These are phyloP conservation scores for Verticillium longisporum DNA, from an alignment of 2,329 filamentous ascomycete genomes.

Conservation along the genomic window DNA sequence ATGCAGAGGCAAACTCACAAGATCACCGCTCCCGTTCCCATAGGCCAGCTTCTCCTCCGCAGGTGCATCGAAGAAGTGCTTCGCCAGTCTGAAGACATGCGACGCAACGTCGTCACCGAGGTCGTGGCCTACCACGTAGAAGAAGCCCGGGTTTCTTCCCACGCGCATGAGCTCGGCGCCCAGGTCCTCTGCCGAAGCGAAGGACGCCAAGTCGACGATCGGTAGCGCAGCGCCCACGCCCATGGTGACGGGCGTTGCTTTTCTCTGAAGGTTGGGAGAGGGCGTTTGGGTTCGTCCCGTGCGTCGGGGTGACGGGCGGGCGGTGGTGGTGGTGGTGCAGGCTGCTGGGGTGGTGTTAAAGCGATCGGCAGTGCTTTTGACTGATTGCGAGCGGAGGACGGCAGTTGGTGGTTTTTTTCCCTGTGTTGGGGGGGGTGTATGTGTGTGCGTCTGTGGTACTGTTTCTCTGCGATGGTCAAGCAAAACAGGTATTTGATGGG, in stretches of 20 bases:
- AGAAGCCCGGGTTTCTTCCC: conserved; percentile 12
- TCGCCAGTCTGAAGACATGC: conserved; percentile 6
- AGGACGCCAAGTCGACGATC: conserved; percentile 6
- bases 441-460: no score
- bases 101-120: conserved; percentile 7
- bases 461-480: no score
- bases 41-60: conserved; percentile 1
- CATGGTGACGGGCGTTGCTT: conserved; percentile 2
- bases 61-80: conserved; percentile 6
- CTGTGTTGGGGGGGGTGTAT: no score
- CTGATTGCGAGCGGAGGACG: no score
- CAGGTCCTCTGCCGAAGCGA: conserved; percentile 3
- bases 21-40: conserved; percentile 10
- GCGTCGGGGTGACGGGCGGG: no score
- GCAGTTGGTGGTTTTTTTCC: no score
- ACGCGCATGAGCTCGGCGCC: conserved; percentile 10
- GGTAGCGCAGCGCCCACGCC: conserved; percentile 5
- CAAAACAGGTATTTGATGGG: no score
- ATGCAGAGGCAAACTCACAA: conserved; percentile 4
- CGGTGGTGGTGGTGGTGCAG: no score
- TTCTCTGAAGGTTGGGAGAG: neutral
- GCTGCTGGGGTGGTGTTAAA: no score
- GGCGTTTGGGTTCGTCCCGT: no score
- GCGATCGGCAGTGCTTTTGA: no score
- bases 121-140: conserved; percentile 10